A percentile compares a stretch with the other conserved stretches of the same genome.
Conservation (phyloP, 495 filamentous ascomycete species). For the Aspergillus haitiensis region DNA sequence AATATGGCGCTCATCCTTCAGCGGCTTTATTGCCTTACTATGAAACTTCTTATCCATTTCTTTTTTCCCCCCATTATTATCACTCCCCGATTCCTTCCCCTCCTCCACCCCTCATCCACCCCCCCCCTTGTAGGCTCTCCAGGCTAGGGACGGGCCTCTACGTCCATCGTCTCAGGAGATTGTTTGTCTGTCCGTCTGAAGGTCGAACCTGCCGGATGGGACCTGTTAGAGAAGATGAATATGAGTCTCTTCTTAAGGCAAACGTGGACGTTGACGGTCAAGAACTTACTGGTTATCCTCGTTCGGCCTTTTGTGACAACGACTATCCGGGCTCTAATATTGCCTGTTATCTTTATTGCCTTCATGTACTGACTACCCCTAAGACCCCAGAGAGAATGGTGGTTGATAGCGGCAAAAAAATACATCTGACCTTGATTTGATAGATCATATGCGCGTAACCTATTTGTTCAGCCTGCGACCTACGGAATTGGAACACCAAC, state of each 20-base stretch:
- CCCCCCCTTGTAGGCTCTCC: too few species aligned
- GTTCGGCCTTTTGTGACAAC: constrained; percentile 64
- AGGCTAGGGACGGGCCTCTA: too few species aligned
- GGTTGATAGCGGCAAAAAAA: too few species aligned
- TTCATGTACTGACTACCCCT: constrained; percentile 52
- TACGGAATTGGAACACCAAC: constrained; percentile 64
- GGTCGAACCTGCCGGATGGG: too few species aligned
- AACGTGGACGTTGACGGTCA: constrained; percentile 68
- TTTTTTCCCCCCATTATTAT: not conserved
- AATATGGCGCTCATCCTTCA: not conserved
- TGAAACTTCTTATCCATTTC: not conserved
- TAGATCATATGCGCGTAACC: constrained; percentile 60
- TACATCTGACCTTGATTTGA: too few species aligned
- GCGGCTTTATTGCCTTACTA: not conserved
- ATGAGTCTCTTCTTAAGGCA: constrained; percentile 62
- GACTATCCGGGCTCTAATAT: constrained; percentile 63
- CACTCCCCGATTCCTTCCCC: not conserved
- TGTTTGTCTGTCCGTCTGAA: too few species aligned
- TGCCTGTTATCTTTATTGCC: constrained; percentile 67
- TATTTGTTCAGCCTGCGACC: constrained; percentile 64
- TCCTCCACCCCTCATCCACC: too few species aligned
- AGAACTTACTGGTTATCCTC: constrained; percentile 71
- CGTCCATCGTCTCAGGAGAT: too few species aligned
- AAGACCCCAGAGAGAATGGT: too few species aligned
- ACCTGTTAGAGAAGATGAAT: too few species aligned